A percentile compares a stretch with the other conserved stretches of the same genome.
Evolutionary conservation across 345 rosid species (phyloP).

Genomic region (Eutrema yunnanense): DNA sequence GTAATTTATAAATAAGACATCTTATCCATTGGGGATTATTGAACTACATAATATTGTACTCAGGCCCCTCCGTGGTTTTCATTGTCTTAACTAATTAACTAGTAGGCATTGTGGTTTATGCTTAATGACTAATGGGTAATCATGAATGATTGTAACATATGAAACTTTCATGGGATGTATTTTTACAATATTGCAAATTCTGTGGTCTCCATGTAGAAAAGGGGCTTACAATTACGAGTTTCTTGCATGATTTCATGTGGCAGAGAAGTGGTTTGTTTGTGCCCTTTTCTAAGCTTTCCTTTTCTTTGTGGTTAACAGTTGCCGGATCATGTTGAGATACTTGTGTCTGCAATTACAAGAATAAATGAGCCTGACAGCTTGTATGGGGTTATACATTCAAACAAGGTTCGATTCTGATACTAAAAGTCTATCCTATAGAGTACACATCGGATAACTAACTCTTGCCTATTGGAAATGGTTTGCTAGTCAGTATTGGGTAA

Average conservation of each 20-base stretch:
- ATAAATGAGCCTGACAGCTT: slow-evolving; percentile 97
- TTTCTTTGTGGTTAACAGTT: slow-evolving; percentile 42
- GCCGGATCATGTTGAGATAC: slow-evolving; percentile 72
- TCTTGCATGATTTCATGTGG: not conserved
- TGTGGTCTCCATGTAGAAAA: not conserved
- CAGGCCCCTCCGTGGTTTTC: not conserved
- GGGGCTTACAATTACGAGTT: not conserved
- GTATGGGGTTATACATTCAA: slow-evolving; percentile 86
- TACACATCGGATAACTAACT: not conserved
- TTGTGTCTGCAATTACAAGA: slow-evolving; percentile 77
- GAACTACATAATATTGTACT: slow-evolving; percentile 1
- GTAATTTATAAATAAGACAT: slow-evolving; percentile 37
- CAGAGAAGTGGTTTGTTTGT: not conserved
- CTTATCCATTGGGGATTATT: slow-evolving; percentile 1
- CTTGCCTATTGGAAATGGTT: not conserved
- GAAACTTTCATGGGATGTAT: slow-evolving; percentile 4
- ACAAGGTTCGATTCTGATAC: slow-evolving; percentile 50
- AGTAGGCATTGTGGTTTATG: not conserved
- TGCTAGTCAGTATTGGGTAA: slow-evolving; percentile 1
- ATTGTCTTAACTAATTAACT: slow-evolving; percentile 8
- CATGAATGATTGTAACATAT: not conserved
- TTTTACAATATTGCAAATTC: not conserved
- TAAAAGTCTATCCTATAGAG: not conserved
- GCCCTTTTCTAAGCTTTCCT: not conserved
- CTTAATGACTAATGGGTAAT: slow-evolving; percentile 2